A percentile compares a stretch with the other conserved stretches of the same genome.
These are phyloP conservation scores for Polyporus tsugae DNA, from an alignment of 1,284 basidiomycete genomes.

Conservation along the genomic window DNA sequence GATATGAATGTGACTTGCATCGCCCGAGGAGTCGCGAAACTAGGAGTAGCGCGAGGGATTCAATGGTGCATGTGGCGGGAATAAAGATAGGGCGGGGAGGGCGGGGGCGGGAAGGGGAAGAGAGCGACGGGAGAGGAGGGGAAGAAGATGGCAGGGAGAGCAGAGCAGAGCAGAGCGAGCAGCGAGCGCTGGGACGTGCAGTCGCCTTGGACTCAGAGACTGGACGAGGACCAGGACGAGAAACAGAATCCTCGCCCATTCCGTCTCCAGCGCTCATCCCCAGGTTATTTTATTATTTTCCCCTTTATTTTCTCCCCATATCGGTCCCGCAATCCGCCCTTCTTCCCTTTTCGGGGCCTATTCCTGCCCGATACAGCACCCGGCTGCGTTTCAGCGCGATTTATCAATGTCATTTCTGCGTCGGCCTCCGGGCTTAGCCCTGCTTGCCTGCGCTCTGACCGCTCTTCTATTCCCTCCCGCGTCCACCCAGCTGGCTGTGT, in stretches of 20 bases:
- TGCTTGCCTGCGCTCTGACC: conserved; percentile 1
- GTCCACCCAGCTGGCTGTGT: neutral
- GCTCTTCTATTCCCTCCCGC: conserved; percentile 13
- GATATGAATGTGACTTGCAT: conserved; percentile 64
- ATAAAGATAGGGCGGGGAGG: conserved; percentile 32
- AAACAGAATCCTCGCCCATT: conserved; percentile 26
- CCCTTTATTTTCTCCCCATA: conserved; percentile 23
- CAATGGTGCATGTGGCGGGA: conserved; percentile 36
- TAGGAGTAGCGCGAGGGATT: conserved; percentile 40
- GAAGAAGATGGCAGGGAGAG: conserved; percentile 33
- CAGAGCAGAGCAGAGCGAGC: conserved; percentile 27
- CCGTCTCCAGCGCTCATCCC: conserved; percentile 18
- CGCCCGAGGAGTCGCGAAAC: conserved; percentile 42
- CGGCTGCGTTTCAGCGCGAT: conserved; percentile 2
- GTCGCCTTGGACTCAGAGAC: conserved; percentile 23
- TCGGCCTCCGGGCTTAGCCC: conserved; percentile 1
- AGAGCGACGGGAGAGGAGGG: conserved; percentile 21
- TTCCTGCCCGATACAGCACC: conserved; percentile 18
- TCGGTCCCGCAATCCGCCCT: conserved; percentile 33
- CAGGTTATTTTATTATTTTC: conserved; percentile 24
- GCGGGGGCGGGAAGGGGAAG: conserved; percentile 21
- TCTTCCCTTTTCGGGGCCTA: conserved; percentile 23
- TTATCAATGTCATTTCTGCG: neutral
- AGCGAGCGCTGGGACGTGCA: conserved; percentile 28
- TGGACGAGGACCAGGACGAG: conserved; percentile 16